A percentile compares a stretch with the other conserved stretches of the same genome.
These are phyloP conservation scores for Xylaria scruposa DNA, from an alignment of 495 filamentous ascomycete genomes.

Conservation along the genomic window DNA sequence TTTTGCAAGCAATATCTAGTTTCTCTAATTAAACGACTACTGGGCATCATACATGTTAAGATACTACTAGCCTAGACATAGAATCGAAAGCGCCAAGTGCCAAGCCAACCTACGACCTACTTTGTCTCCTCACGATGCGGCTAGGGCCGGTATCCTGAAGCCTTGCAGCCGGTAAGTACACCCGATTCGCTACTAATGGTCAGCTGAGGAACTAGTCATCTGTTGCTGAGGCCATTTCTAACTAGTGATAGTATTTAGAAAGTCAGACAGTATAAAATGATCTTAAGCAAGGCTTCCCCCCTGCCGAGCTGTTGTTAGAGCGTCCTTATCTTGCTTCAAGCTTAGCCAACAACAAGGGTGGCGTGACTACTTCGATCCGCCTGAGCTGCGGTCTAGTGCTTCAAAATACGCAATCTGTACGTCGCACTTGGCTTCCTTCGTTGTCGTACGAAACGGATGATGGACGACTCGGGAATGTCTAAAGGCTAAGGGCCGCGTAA, in stretches of 20 bases:
- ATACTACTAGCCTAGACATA: neutral
- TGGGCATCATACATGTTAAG: neutral
- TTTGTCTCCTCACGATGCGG: neutral
- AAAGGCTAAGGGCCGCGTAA: neutral
- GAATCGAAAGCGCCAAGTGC: neutral
- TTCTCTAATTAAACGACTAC: neutral
- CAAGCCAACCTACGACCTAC: neutral
- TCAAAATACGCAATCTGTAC: neutral
- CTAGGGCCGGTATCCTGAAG: neutral
- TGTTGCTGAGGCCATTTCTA: neutral
- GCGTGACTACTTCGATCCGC: neutral
- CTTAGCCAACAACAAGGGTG: neutral
- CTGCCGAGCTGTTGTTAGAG: neutral
- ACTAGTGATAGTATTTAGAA: neutral
- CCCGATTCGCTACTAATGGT: neutral
- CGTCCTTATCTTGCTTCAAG: neutral
- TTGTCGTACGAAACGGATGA: neutral
- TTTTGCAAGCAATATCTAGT: neutral
- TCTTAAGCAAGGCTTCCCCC: neutral
- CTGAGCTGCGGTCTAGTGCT: neutral
- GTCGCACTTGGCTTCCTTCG: neutral
- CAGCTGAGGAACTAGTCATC: conserved; percentile 4
- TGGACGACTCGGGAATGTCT: neutral
- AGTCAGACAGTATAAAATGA: neutral
- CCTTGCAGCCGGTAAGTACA: conserved; percentile 7